phyloP scores from a whole-genome alignment of 305 asterid species.

The Andrographis paniculata region DNA sequence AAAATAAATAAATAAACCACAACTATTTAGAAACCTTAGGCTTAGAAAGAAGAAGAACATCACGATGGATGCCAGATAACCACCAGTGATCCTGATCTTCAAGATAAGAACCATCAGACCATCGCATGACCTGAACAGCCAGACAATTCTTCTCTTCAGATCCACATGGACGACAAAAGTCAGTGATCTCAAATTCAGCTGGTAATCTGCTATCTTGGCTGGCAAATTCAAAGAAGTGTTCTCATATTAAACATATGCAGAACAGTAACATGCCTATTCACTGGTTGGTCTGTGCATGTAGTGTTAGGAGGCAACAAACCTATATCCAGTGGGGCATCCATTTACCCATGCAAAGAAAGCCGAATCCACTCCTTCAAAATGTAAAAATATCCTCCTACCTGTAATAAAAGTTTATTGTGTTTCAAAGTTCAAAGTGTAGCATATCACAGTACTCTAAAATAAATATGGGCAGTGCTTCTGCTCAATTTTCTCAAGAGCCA shows the following conservation, averaged over 20 bases:
- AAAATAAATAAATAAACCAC: not conserved
- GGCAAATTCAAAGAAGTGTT: slow-evolving; percentile 15
- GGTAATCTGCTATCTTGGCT: slow-evolving; percentile 99
- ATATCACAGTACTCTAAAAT: too few species aligned
- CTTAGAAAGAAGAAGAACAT: slow-evolving; percentile 78
- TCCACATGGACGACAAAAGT: slow-evolving; percentile 72
- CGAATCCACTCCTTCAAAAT: slow-evolving; percentile 98
- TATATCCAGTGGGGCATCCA: slow-evolving; percentile 83
- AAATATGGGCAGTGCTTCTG: too few species aligned
- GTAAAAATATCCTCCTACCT: slow-evolving; percentile 87
- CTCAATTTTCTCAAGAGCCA: too few species aligned
- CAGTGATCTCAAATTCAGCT: slow-evolving; percentile 96
- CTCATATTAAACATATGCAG: too few species aligned
- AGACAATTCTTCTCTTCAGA: slow-evolving; percentile 60
- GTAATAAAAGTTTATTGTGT: slow-evolving; percentile 19
- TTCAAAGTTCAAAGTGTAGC: too few species aligned
- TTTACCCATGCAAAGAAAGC: slow-evolving; percentile 94
- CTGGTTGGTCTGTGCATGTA: too few species aligned
- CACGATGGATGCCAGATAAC: slow-evolving; percentile 98
- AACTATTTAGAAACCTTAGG: slow-evolving; percentile 55
- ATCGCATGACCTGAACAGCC: slow-evolving; percentile 94
- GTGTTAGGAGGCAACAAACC: slow-evolving; percentile 68
- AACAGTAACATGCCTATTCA: slow-evolving; percentile 8
- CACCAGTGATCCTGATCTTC: slow-evolving; percentile 99
- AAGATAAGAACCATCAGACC: slow-evolving; percentile 97